Evolutionary conservation across 805 yeast species (phyloP).

Genomic region (Candida nitratophila): DNA sequence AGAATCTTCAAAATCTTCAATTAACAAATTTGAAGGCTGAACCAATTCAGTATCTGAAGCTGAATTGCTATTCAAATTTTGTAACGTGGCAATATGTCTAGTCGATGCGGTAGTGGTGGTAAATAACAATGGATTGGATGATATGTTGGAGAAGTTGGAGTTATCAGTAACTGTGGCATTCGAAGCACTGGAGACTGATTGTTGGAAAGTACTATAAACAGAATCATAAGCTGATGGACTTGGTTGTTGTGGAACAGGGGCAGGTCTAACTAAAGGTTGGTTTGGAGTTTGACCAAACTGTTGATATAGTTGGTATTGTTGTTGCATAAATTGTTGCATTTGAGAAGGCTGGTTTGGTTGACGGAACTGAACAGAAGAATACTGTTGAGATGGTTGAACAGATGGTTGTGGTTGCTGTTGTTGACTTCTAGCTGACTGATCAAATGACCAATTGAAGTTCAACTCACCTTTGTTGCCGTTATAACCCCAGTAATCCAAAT

Average conservation of each 20-base stretch:
- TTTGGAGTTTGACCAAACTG: background rate
- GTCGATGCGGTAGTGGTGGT: conserved; percentile 1
- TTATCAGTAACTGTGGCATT: background rate
- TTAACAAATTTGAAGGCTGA: too few relatives aligned
- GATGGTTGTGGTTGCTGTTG: background rate
- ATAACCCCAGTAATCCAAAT: background rate
- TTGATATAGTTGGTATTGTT: background rate
- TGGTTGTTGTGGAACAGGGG: background rate
- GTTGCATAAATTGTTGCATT: background rate
- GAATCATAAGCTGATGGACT: too few relatives aligned
- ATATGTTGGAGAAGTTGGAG: background rate
- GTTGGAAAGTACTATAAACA: too few relatives aligned
- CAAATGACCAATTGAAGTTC: background rate
- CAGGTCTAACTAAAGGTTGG: background rate
- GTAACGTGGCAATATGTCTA: conserved; percentile 1
- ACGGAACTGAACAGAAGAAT: background rate
- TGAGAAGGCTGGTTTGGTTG: background rate
- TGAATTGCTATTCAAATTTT: background rate
- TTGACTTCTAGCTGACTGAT: background rate
- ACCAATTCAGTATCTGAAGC: background rate
- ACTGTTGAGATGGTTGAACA: background rate
- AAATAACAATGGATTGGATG: background rate
- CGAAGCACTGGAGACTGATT: background rate
- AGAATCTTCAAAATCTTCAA: background rate
- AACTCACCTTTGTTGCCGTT: background rate